Conservation (phyloP, 2,329 filamentous ascomycete genomes). For the Whalleya microplaca region DNA sequence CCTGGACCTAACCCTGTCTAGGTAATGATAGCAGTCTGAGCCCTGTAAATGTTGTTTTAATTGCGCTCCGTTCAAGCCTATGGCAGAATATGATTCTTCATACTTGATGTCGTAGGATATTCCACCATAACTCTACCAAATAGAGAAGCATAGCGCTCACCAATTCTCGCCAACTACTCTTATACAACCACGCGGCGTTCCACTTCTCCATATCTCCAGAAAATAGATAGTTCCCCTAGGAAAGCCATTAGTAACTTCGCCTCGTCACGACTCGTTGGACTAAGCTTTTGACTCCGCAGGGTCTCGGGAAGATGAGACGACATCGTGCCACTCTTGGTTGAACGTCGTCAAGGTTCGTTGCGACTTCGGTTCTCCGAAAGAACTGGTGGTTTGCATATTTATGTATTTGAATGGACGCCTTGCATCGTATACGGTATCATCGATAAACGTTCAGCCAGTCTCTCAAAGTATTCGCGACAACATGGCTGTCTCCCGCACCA, state of each 20-base stretch:
- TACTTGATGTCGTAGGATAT: too few relatives aligned
- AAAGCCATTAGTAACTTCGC: constrained; percentile 14
- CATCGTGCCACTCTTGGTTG: constrained; percentile 13
- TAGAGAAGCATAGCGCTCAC: too few relatives aligned
- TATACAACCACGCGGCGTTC: not conserved
- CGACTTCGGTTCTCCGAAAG: constrained; percentile 7
- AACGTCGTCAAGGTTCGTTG: not conserved
- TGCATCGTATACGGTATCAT: not conserved
- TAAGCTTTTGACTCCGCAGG: not conserved
- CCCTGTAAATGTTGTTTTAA: not conserved
- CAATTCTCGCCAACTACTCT: not conserved
- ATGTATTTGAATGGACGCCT: constrained; percentile 6
- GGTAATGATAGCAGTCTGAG: constrained; percentile 20
- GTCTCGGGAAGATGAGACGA: not conserved
- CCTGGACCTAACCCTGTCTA: constrained; percentile 3
- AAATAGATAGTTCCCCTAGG: constrained; percentile 8
- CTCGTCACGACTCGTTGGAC: constrained; percentile 1
- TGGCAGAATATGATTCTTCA: not conserved
- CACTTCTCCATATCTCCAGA: constrained; percentile 15
- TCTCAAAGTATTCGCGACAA: not conserved
- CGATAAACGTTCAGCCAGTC: too few relatives aligned
- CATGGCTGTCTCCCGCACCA: constrained; percentile 31
- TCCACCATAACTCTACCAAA: too few relatives aligned
- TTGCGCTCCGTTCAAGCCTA: too few relatives aligned
- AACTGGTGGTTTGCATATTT: not conserved